Conservation (phyloP, 768 basidiomycete genomes). For the Pisolithus orientalis region DNA sequence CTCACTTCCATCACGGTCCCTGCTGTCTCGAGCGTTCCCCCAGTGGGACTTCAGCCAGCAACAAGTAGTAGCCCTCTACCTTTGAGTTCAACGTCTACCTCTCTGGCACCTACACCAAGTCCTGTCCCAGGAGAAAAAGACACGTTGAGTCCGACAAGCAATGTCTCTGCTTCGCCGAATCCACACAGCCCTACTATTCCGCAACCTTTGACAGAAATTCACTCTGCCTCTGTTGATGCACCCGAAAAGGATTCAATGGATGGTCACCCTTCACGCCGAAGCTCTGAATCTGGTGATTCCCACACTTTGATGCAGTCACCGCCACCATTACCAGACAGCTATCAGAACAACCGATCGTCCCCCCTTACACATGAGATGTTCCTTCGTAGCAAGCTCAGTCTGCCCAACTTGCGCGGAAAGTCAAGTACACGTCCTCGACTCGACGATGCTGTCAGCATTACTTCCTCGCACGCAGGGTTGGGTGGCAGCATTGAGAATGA, state of each 20-base stretch:
- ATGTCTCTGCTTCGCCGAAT: slow-evolving; percentile 11
- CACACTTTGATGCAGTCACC: slow-evolving; percentile 35
- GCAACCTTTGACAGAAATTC: slow-evolving; percentile 6
- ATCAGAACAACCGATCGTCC: slow-evolving; percentile 22
- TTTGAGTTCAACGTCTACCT: slow-evolving; percentile 8
- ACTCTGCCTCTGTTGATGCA: slow-evolving; percentile 14
- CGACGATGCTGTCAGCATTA: slow-evolving; percentile 26
- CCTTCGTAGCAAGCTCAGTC: slow-evolving; percentile 58
- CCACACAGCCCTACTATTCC: slow-evolving; percentile 8
- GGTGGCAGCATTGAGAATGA: slow-evolving; percentile 34
- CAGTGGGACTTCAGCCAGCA: neutral
- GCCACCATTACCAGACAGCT: slow-evolving; percentile 33
- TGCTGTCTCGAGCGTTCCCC: slow-evolving; percentile 8
- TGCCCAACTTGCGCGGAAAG: slow-evolving; percentile 57
- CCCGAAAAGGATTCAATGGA: slow-evolving; percentile 18
- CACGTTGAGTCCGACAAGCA: slow-evolving; percentile 2
- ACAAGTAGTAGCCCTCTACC: neutral
- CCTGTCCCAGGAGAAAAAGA: slow-evolving; percentile 17
- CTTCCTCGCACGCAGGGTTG: slow-evolving; percentile 12
- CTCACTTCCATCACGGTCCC: slow-evolving; percentile 33
- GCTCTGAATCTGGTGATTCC: slow-evolving; percentile 25
- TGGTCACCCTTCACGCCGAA: slow-evolving; percentile 8
- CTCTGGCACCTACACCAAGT: slow-evolving; percentile 7
- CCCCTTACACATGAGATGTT: slow-evolving; percentile 24
- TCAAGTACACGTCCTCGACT: slow-evolving; percentile 19